Evolutionary conservation across 2,329 filamentous ascomycete species (phyloP), one percentile per base, ranked within the genome.

Genomic region (Fusarium sp.): DNA sequence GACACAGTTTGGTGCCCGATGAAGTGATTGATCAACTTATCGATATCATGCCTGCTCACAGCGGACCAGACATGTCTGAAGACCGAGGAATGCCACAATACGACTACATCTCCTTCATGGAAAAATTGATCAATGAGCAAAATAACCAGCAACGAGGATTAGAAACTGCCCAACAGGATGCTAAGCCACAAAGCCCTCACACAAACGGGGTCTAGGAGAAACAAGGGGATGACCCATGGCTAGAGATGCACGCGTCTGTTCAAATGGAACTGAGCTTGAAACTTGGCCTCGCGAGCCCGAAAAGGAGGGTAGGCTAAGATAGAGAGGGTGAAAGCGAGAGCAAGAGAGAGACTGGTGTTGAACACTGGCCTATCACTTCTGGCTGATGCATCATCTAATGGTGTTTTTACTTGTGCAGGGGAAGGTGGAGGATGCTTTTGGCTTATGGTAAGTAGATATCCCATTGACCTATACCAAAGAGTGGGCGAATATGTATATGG

Each of bases 21-120:
- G 95, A 98, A 77, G 92, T 99, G 69, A 98, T 99, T 76, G 94
- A 98, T 67, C 93, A 97, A 79, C 86, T 99, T 47, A 86, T 96
- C 53, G 88, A 92, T 75, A 93, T 93, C 52, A 97, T 99, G 87
- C 96, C 96, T 1, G 77, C 83, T 53, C 94, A 98, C 78, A 88
- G 85, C 50, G 96, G 95, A 0, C 93, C 94, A 4, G 94, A 98
- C 79, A 86, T 95, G 80, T 89, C 93, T 58, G 90, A 93, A 76
- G 96, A 98, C 78, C 86, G 94, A 56, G 91, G 94, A 52, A 82
- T 93, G 76, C 88, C 92, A 37, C 97, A 98, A 80, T 99, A 91
- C 79, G 96, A 99, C 81, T 99, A 99, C 82, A 94, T 98, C 70
- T 91, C 89, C 68, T 99, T 98, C 79, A 99, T 99, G 96, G 92